These are phyloP conservation scores for Aspergillus luchuensis DNA, from an alignment of 2,329 filamentous ascomycete species.

Conservation along the genomic window DNA sequence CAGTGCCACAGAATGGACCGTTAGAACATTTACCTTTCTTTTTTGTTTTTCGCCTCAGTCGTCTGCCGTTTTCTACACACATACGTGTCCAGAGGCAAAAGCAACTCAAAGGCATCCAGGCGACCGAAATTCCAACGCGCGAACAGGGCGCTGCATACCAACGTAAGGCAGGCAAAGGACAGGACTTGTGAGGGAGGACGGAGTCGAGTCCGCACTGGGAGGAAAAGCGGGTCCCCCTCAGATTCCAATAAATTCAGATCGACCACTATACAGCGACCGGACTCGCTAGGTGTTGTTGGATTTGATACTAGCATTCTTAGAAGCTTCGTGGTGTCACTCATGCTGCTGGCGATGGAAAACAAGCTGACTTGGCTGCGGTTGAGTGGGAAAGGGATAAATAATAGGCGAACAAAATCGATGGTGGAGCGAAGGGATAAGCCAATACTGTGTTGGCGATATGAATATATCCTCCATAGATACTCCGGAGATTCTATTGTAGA, in stretches of 20 bases:
- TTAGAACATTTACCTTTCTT: background rate
- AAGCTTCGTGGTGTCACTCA: background rate
- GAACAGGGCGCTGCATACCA: constrained; percentile 10
- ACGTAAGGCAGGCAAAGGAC: constrained; percentile 5
- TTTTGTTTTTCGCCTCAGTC: background rate
- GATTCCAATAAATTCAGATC: constrained; percentile 33
- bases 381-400: background rate
- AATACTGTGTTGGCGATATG: too few relatives aligned
- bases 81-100: background rate
- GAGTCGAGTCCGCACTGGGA: constrained; percentile 12
- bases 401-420: background rate
- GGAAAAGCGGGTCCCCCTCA: constrained; percentile 26
- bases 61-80: background rate
- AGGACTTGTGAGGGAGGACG: background rate
- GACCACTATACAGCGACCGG: constrained; percentile 15
- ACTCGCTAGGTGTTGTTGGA: background rate
- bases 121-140: constrained; percentile 8
- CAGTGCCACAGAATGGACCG: background rate
- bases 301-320: constrained; percentile 13
- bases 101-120: background rate
- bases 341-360: background rate
- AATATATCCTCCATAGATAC: too few relatives aligned
- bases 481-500: too few relatives aligned
- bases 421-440: background rate
- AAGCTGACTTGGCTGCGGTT: background rate